Evolutionary conservation across 1,139 yeast species (phyloP), one percentile per base, ranked within the genome.

Genomic region (Sugiyamaella grinbergsii): DNA sequence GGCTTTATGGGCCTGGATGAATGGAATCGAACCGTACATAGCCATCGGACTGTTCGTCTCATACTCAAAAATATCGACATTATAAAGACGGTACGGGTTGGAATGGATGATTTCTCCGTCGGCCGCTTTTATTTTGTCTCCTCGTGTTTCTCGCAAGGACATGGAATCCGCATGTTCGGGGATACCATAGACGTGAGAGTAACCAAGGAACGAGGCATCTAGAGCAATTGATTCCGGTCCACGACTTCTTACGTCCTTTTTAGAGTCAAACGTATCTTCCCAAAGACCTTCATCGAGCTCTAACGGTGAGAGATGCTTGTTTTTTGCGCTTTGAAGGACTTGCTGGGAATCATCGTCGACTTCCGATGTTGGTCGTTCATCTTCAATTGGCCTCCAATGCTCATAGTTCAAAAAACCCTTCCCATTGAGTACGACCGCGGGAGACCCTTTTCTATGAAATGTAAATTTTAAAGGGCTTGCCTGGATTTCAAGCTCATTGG

Each of bases 11-110:
- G 90, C 95, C 50, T 88, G 70, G 77, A 93, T 75, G 44, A 90
- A 80, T 2, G 99, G 98, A 62, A 93, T 89, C 0, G 95, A 75
- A 1, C 99, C 99, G 63, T 93, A 93, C 95, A 90, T 89, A 24
- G 98, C 90, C 74, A 85, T 75, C 48, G 83, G 80, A 29, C 95
- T 85, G 54, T 86, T 79, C 1, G 83, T 75, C 60, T 88, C 95
- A 65, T 93, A 93, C 68, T 93, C 97, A 68, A 93, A 93, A 43
- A 91, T 91, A 64, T 93, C 99, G 26, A 91, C 97, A 60, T 93
- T 93, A 73, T 71, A 94, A 42, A 93, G 72, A 42, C 98, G 76
- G 68, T 93, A 93, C 1, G 98, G 98, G 43, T 81, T 83, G 39
- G 66, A 59, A 39, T 76, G 78, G 1, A 71, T 61, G 0, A 76